Base-by-base conservation (phyloP, 2,329 filamentous ascomycete species). In the Decorospora gaudefroyi region DNA sequence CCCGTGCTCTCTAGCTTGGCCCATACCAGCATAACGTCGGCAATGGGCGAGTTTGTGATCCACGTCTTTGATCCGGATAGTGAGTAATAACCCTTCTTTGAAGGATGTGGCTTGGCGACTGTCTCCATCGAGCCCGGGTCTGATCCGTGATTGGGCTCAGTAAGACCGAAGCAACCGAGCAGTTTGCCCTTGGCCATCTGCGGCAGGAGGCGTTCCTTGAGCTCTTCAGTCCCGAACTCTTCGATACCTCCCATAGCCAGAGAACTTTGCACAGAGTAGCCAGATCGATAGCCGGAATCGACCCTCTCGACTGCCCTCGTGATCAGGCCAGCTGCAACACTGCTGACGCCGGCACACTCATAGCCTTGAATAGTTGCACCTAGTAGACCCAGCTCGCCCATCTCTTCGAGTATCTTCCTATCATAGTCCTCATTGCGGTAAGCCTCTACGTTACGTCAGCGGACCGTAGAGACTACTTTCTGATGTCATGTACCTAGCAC, bases 21-120 rank as follows among this genome's bases (percentile, higher is more conserved):
- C 93, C 93, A 99, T 1, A 96, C 85, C 53, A 96, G 74, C 38
- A 95, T 73, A 2, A 95, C 79, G 59, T 95, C 89, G 1, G 90
- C 83, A 59, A 96, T 95, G 3, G 90, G 90, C 6, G 88, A 92
- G 72, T 96, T 96, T 10, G 90, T 96, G 68, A 96, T 96, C 90
- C 90, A 96, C 0, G 91, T 96, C 78, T 96, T 96, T 35, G 87
- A 76, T 1, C 90, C 90, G 31, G 85, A 89, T 23, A 96, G 74
- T 29, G 84, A 81, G 60, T 86, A 87, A 69, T 90, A 89, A 1
- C 90, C 90, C 64, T 88, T 86, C 76, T 91, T 91, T 6, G 82
- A 85, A 4, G 90, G 88, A 67, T 96, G 90, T 34, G 85, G 84
- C 67, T 85, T 89, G n/a, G 90, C 91, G 7, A 81, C 79, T 4